Evolutionary conservation across 208 protist species (phyloP).

Genomic region (Phytomonas francai): DNA sequence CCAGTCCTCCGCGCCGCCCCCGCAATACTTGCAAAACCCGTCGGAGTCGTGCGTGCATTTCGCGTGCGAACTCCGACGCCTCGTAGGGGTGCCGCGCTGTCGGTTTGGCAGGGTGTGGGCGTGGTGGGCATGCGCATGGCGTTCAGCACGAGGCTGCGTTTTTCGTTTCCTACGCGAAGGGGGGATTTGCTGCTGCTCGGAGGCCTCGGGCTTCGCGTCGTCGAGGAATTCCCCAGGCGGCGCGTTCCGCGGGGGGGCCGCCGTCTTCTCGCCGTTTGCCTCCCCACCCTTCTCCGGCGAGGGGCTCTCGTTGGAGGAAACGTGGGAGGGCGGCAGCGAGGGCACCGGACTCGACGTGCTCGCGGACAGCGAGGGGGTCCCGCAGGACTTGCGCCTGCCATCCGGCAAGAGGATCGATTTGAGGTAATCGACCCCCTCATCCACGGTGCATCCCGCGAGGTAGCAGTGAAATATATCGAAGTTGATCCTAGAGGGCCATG

Average conservation of each 20-base stretch:
- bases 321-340: neutral
- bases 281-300: neutral
- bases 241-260: too few relatives aligned
- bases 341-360: neutral
- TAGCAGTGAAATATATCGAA: slow-evolving; percentile 58
- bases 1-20: neutral
- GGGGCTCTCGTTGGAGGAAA: neutral
- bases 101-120: neutral
- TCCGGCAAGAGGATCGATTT: slow-evolving; percentile 8
- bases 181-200: neutral
- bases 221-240: neutral
- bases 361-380: neutral
- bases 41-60: neutral
- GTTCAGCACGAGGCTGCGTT: neutral
- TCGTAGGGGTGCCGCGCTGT: neutral
- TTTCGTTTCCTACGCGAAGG: neutral
- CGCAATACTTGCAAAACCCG: neutral
- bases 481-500: slow-evolving; percentile 66
- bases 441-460: slow-evolving; percentile 49
- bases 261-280: neutral
- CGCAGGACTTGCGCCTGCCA: neutral
- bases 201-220: neutral
- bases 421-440: slow-evolving; percentile 62
- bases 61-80: neutral
- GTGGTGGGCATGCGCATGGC: neutral